Evolutionary conservation across 371 early-diverging fungal genomes (phyloP), one percentile per base, ranked within the genome.

Genomic region (Mortierella sp.): DNA sequence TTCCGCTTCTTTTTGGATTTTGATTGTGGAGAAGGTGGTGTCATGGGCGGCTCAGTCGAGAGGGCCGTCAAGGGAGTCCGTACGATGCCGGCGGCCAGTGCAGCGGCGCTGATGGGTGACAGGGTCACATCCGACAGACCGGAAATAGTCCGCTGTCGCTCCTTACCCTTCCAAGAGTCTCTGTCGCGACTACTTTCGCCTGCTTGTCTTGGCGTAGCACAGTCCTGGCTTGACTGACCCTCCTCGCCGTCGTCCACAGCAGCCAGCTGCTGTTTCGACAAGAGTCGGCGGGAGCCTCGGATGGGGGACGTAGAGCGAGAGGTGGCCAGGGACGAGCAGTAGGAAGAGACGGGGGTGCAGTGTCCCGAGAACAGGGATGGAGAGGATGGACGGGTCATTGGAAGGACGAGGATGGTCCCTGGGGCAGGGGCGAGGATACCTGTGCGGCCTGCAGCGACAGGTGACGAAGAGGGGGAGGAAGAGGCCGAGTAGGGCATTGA

Each of bases 271-370:
- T 37, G 37, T 37, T 37, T 37, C 37, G 37, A 37, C 37, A 37
- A 37, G 37, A 37, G 37, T 37, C 37, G 37, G 37, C 37, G 37
- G 37, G 37, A 37, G 9, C 37, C 37, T 9, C 37, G 48, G 25
- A 45, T n/a, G 9, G 64, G 60, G 16, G 64, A 55, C 12, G 53
- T 15, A 23, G 62, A 72, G 25, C 25, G 47, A 16, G 67, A 62
- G 4, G 57, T 57, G 0, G 57, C 19, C 19, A 69, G 48, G 9
- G 74, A 74, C 0, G 65, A 53, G 7, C 60, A 64, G 19, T 62
- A 68, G 9, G 74, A 74, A 1, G 74, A 74, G 14, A 30, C 47
- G 23, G 68, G 68, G 0, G 68, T 60, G 19, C 57, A 57, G 18
- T 15, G 57, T 1, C 30, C 37, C 21, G 50, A 50, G 50, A 21